phyloP scores from a whole-genome alignment of 2,329 filamentous ascomycete genomes.

The Epichloe uncinata region DNA sequence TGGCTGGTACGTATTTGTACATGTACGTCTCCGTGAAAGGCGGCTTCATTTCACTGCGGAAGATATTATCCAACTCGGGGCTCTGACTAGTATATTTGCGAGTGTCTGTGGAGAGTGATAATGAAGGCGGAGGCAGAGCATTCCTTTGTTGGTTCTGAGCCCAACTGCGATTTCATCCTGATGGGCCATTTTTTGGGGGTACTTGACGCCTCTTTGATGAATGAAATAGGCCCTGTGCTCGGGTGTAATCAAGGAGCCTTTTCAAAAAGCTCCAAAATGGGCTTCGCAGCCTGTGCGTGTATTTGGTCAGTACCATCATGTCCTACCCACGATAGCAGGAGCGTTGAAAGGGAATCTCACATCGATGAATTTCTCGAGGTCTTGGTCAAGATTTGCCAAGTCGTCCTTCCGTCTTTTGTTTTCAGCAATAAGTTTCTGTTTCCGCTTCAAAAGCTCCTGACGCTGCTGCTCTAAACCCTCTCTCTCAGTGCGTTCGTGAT shows the following conservation, averaged over 20 bases:
- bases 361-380: slow-evolving; percentile 89
- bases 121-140: neutral
- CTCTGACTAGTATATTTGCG: neutral
- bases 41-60: neutral
- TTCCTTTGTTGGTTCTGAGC: neutral
- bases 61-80: neutral
- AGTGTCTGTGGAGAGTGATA: neutral
- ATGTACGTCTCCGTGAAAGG: neutral
- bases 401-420: slow-evolving; percentile 94
- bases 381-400: slow-evolving; percentile 77
- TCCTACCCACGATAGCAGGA: neutral
- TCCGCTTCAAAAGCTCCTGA: slow-evolving; percentile 56
- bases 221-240: neutral
- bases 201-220: no score
- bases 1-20: neutral
- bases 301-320: neutral
- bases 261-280: slow-evolving; percentile 70
- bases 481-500: slow-evolving; percentile 76
- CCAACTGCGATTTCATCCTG: neutral
- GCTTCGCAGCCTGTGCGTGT: slow-evolving; percentile 58
- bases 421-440: slow-evolving; percentile 48
- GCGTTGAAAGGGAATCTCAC: slow-evolving; percentile 31
- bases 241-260: slow-evolving; percentile 40
- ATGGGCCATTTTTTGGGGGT: neutral
- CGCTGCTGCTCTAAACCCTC: slow-evolving; percentile 76